These are phyloP conservation scores for Ochromonas danica DNA, from an alignment of 108 stramenopile genomes.

Conservation along the genomic window DNA sequence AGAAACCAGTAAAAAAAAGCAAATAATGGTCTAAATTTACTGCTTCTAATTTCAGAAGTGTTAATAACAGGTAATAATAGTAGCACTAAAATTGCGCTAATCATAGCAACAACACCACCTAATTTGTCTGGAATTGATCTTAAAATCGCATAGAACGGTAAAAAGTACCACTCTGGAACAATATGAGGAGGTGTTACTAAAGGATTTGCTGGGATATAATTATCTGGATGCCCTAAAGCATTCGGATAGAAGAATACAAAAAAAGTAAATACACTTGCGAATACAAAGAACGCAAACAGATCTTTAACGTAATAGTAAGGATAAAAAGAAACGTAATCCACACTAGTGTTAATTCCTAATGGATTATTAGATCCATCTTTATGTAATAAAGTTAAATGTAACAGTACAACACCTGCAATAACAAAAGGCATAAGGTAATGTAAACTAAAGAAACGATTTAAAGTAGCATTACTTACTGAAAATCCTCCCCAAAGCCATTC, in stretches of 20 bases:
- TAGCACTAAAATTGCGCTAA: constrained; percentile 45
- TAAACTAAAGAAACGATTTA: constrained; percentile 60
- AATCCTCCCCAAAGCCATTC: constrained; percentile 57
- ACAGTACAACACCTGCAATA: constrained; percentile 51
- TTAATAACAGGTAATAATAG: constrained; percentile 47
- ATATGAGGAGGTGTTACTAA: constrained; percentile 54
- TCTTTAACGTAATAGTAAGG: constrained; percentile 62
- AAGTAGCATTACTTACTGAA: constrained; percentile 54
- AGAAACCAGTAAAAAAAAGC: constrained; percentile 48
- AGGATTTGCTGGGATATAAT: constrained; percentile 56
- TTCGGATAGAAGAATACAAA: constrained; percentile 52
- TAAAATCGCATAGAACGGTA: constrained; percentile 52
- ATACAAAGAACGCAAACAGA: constrained; percentile 49
- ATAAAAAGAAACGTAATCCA: constrained; percentile 53
- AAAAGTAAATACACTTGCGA: constrained; percentile 44
- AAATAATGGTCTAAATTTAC: constrained; percentile 50
- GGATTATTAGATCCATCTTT: constrained; percentile 61
- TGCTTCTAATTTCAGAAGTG: constrained; percentile 46
- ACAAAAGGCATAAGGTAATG: constrained; percentile 59
- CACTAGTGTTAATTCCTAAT: constrained; percentile 47
- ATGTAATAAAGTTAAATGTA: constrained; percentile 54
- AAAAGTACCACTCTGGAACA: constrained; percentile 57
- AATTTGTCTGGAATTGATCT: constrained; percentile 56
- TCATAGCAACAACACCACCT: constrained; percentile 54
- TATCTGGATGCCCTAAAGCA: constrained; percentile 49